These are phyloP conservation scores for Musa beccarii DNA, from an alignment of 176 grass and related monocot species.

Conservation along the genomic window DNA sequence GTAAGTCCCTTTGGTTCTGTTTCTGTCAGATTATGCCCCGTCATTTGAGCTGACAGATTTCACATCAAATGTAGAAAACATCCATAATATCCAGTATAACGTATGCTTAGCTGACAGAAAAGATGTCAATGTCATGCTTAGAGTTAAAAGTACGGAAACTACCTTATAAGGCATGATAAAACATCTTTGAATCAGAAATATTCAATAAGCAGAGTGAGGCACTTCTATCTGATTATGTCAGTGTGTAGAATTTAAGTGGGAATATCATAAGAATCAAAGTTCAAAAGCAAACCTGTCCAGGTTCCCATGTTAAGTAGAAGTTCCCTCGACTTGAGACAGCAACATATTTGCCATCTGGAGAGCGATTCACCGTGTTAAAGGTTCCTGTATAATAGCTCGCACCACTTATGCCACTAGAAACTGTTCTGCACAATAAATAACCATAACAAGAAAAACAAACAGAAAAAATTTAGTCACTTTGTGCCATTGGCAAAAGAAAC, in stretches of 20 bases:
- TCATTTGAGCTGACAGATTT: too few relatives aligned
- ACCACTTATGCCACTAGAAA: constrained; percentile 99
- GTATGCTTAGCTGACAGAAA: too few relatives aligned
- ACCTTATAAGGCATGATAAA: too few relatives aligned
- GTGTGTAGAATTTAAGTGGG: not conserved
- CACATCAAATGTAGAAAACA: too few relatives aligned
- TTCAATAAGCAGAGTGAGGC: not conserved
- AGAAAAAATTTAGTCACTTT: not conserved
- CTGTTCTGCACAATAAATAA: constrained; percentile 58
- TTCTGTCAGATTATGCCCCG: too few relatives aligned
- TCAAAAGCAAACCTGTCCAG: constrained; percentile 49
- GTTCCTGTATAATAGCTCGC: constrained; percentile 97
- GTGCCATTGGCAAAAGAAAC: not conserved
- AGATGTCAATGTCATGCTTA: too few relatives aligned
- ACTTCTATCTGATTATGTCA: not conserved
- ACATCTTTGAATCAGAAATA: not conserved
- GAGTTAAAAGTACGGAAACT: too few relatives aligned
- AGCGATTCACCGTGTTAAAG: constrained; percentile 86
- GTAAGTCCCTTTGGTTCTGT: too few relatives aligned
- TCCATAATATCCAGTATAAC: too few relatives aligned
- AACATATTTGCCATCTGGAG: constrained; percentile 77
- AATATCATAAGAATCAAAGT: not conserved
- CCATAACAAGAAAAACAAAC: constrained; percentile 18
- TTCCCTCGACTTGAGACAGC: constrained; percentile 93
- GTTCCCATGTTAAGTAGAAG: constrained; percentile 97